These are phyloP conservation scores for Ophiognomonia clavigignenti-juglandacearum DNA, from an alignment of 2,329 filamentous ascomycete species.

Conservation along the genomic window DNA sequence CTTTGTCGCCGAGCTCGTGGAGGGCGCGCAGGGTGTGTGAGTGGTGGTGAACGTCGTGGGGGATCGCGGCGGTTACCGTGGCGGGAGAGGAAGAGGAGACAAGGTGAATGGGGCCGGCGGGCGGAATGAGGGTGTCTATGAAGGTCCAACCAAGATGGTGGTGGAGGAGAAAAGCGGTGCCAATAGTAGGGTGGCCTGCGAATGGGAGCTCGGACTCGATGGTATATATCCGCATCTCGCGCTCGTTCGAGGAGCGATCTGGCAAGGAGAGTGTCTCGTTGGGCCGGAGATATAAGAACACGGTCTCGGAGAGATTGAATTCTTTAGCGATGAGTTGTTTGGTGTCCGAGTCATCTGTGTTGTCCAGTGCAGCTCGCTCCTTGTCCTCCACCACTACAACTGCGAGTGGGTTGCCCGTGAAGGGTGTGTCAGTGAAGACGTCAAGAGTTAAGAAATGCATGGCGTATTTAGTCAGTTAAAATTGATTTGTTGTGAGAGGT, in stretches of 20 bases:
- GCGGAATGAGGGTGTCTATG: conserved; percentile 44
- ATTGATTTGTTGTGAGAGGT: not conserved
- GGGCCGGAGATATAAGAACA: conserved; percentile 50
- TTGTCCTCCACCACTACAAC: conserved; percentile 47
- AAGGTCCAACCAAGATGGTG: conserved; percentile 25
- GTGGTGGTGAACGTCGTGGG: conserved; percentile 64
- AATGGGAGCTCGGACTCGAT: conserved; percentile 50
- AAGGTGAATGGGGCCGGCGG: conserved; percentile 52
- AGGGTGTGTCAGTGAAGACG: conserved; percentile 50
- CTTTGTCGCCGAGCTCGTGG: conserved; percentile 22
- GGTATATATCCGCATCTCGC: conserved; percentile 57
- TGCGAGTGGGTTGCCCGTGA: conserved; percentile 56
- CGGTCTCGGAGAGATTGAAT: conserved; percentile 61
- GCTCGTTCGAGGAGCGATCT: conserved; percentile 26
- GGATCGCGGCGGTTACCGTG: conserved; percentile 58
- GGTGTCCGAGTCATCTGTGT: conserved; percentile 29
- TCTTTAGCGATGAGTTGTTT: conserved; percentile 57
- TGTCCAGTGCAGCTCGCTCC: conserved; percentile 34
- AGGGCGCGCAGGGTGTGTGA: conserved; percentile 31
- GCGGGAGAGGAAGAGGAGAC: conserved; percentile 20
- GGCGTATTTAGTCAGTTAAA: not conserved
- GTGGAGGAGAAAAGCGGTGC: conserved; percentile 46
- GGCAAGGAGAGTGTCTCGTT: conserved; percentile 19
- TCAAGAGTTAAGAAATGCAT: conserved; percentile 50
- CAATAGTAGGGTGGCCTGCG: conserved; percentile 59